Conservation (phyloP, 176 grass and related monocot genomes). For the Musa itinerans region DNA sequence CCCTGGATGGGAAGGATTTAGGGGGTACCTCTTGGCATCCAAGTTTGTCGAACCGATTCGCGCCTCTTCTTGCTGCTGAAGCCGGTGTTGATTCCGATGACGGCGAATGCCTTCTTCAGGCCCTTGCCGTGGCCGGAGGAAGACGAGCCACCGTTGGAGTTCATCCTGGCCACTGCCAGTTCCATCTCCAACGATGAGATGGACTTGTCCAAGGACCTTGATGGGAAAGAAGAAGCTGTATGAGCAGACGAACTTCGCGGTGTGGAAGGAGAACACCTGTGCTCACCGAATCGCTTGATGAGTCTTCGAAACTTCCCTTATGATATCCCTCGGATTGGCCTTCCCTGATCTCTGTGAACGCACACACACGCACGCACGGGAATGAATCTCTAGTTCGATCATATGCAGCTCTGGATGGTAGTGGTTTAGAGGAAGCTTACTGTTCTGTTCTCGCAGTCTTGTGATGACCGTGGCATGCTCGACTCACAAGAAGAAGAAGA, state of each 20-base stretch:
- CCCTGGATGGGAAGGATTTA: not conserved
- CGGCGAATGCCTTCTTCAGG: conserved; percentile 69
- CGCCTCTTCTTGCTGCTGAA: conserved; percentile 75
- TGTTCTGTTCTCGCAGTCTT: conserved; percentile 32
- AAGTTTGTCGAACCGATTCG: conserved; percentile 74
- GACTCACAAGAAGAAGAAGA: conserved; percentile 21
- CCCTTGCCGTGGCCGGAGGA: conserved; percentile 5
- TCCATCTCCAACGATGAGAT: conserved; percentile 75
- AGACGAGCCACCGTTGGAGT: not conserved
- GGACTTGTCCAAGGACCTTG: conserved; percentile 64
- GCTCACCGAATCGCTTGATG: conserved; percentile 71
- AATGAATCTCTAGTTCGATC: not conserved
- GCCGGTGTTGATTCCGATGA: conserved; percentile 83
- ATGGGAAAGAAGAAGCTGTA: not conserved
- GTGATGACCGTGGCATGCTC: conserved; percentile 2
- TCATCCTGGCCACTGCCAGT: conserved; percentile 43
- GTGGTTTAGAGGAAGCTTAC: too few relatives aligned
- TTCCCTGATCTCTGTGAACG: conserved; percentile 41
- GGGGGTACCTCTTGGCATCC: conserved; percentile 54
- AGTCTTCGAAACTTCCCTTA: conserved; percentile 62
- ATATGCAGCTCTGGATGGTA: conserved; percentile 24
- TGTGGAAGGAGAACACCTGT: not conserved
- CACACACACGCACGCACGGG: not conserved
- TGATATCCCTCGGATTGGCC: conserved; percentile 38
- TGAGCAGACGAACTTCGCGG: not conserved